Evolutionary conservation across 2,329 filamentous ascomycete species (phyloP), one percentile per base, ranked within the genome.

Genomic region (Pezicula radicicola): DNA sequence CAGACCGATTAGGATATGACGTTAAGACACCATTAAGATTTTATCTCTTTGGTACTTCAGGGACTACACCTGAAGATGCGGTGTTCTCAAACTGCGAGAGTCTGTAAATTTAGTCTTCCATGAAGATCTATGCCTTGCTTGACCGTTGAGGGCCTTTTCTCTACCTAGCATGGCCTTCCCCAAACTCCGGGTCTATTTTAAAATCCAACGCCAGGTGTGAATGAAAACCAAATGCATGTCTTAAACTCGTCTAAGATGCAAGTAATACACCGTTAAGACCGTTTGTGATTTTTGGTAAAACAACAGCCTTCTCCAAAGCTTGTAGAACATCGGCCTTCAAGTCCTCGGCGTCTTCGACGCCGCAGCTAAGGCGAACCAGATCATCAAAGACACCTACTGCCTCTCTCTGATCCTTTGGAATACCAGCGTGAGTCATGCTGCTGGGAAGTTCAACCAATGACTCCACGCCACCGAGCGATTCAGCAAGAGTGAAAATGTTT

Each of bases 341-440:
- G 70, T 99, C 94, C 55, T 86, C 84, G 7, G 84, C 83, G 66
- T 99, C 94, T 74, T 99, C 94, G 50, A 99, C 84, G 64, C 94
- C 94, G 68, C 91, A 97, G 78, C 91, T 96, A 55, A 99, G 78
- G 59, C 94, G 83, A 28, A 99, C 89, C 7, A 99, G 80, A 70
- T 99, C 94, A 67, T 99, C 94, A 66, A 86, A 97, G 30, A 99
- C 91, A 55, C 94, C 94, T 1, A 94, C 91, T 3, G 87, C 88
- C 78, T 99, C 94, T 52, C 94, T 81, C 76, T 96, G 85, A 55
- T 91, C 91, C 68, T 81, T 84, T 46, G 94, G 94, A 60, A 99
- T 99, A 53, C 93, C 94, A 21, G 91, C 89, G 71, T 99, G 94
- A 16, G 94, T 99, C 94, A 99, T 99, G 72, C 85, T 89, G 63